These are phyloP conservation scores for Penicillium robsamsonii DNA, from an alignment of 495 filamentous ascomycete genomes.

Conservation along the genomic window DNA sequence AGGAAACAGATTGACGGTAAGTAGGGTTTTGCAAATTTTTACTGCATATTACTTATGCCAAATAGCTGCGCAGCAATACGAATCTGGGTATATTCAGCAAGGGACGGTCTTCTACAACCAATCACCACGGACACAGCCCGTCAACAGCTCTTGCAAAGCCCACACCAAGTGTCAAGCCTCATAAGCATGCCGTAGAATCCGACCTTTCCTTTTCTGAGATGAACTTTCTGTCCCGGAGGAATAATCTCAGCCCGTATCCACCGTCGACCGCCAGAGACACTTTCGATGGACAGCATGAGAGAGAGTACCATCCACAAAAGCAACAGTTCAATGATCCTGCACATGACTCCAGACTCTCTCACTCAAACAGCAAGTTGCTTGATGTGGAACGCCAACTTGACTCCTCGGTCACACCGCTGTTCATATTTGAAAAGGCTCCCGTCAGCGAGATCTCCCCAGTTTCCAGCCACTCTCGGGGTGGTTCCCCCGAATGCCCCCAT, in stretches of 20 bases:
- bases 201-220: constrained; percentile 69
- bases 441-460: background rate
- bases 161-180: background rate
- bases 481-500: background rate
- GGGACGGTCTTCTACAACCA: constrained; percentile 59
- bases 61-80: constrained; percentile 51
- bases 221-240: constrained; percentile 52
- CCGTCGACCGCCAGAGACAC: background rate
- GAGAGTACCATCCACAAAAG: background rate
- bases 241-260: background rate
- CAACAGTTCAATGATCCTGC: background rate
- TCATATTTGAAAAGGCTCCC: background rate
- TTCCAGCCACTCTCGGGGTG: too few relatives aligned
- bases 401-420: background rate
- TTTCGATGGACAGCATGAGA: background rate
- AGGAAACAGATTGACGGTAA: constrained; percentile 61
- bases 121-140: constrained; percentile 28
- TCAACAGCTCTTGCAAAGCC: background rate
- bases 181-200: constrained; percentile 46
- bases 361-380: background rate
- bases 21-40: constrained; percentile 14
- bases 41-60: constrained; percentile 19
- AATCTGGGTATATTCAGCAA: constrained; percentile 66
- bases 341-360: background rate
- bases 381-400: background rate